Evolutionary conservation across 2,329 filamentous ascomycete genomes (phyloP).

Genomic region (Fonsecaea nubica): DNA sequence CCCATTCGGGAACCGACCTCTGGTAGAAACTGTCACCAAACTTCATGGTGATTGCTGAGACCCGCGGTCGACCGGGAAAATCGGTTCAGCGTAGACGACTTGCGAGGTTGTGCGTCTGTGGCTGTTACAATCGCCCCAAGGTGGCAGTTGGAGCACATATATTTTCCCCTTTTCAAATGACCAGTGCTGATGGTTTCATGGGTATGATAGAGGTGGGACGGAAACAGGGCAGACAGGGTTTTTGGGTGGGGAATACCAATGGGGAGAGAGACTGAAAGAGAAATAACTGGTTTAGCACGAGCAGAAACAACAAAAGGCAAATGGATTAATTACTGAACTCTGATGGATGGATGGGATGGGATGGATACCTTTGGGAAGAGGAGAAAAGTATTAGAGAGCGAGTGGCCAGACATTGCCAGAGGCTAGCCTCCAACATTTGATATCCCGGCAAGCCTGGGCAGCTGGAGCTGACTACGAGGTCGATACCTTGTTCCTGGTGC

Average conservation of each 20-base stretch:
- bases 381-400: background rate
- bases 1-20: slow-evolving; percentile 83
- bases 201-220: background rate
- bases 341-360: no score
- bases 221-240: background rate
- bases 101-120: background rate
- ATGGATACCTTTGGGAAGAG: background rate
- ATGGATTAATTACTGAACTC: background rate
- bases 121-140: background rate
- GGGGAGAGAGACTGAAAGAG: background rate
- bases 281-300: slow-evolving; percentile 14
- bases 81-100: background rate
- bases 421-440: no score
- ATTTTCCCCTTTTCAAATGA: background rate
- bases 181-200: background rate
- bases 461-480: no score
- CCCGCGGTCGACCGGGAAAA: background rate
- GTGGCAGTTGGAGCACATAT: slow-evolving; percentile 5
- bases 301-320: background rate
- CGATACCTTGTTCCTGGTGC: no score
- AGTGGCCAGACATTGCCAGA: no score
- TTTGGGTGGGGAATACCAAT: slow-evolving; percentile 4
- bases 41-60: slow-evolving; percentile 63
- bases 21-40: slow-evolving; percentile 76
- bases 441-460: no score